phyloP scores from a whole-genome alignment of 164 flowering plant genomes.

The Macadamia tetraphylla region DNA sequence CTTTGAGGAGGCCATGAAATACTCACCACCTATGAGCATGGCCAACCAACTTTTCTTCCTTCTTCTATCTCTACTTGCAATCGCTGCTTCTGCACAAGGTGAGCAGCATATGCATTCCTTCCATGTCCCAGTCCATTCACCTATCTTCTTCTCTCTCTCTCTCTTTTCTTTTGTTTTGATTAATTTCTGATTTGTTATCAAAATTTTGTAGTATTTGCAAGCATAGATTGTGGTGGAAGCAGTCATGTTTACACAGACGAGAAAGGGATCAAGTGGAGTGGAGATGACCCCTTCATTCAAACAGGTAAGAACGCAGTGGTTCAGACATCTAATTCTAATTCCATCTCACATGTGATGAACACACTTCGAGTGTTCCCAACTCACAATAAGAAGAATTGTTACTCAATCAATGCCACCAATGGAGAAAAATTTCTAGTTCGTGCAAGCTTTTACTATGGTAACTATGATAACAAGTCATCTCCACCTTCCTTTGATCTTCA shows the following conservation, averaged over 20 bases:
- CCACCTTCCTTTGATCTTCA: slow-evolving; percentile 8
- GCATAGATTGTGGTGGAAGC: slow-evolving; percentile 32
- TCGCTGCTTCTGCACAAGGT: neutral
- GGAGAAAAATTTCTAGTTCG: slow-evolving; percentile 5
- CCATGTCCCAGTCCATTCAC: too few relatives aligned
- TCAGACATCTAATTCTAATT: neutral
- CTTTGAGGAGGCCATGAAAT: too few relatives aligned
- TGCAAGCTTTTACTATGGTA: neutral
- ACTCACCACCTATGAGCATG: neutral
- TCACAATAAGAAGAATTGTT: slow-evolving; percentile 29
- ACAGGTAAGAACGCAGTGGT: slow-evolving; percentile 20
- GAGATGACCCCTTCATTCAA: slow-evolving; percentile 16
- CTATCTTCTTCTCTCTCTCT: neutral
- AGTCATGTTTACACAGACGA: slow-evolving; percentile 13
- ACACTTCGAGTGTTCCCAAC: slow-evolving; percentile 32
- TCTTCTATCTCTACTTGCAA: neutral
- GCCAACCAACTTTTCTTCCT: slow-evolving; percentile 3
- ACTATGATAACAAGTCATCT: neutral
- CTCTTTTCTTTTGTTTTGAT: neutral
- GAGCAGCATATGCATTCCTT: neutral
- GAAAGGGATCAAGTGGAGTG: slow-evolving; percentile 18
- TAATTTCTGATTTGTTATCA: neutral
- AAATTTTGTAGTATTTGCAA: slow-evolving; percentile 20
- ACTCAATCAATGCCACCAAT: slow-evolving; percentile 11
- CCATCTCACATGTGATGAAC: slow-evolving; percentile 7